Evolutionary conservation across 352 stramenopile genomes (phyloP).

Genomic region (Globisporangium carolinianum): DNA sequence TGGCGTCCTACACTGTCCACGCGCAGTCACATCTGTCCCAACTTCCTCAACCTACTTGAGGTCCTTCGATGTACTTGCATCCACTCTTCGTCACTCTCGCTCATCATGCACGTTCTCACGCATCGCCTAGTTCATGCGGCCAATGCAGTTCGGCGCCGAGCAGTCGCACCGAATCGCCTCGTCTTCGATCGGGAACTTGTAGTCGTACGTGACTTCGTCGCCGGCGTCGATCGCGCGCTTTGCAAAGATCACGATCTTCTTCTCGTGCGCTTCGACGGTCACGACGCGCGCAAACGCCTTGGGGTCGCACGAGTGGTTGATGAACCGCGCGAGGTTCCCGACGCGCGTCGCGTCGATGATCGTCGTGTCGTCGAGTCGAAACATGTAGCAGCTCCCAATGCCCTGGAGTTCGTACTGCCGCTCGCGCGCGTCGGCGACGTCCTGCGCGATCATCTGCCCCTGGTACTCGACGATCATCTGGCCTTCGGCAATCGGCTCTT

Average conservation of each 20-base stretch:
- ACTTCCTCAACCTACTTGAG: no score
- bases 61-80: no score
- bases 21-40: no score
- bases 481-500: conserved; percentile 84
- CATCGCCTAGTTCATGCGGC: conserved; percentile 86
- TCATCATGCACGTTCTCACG: not conserved
- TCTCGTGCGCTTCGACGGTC: conserved; percentile 77
- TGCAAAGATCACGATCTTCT: conserved; percentile 96
- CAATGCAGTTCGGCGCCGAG: conserved; percentile 91
- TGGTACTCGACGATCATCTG: conserved; percentile 98
- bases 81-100: not conserved
- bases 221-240: conserved; percentile 86
- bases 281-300: conserved; percentile 93
- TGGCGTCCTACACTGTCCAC: no score
- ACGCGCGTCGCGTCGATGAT: conserved; percentile 94
- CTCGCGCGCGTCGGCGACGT: conserved; percentile 91
- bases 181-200: conserved; percentile 97
- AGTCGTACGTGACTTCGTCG: conserved; percentile 95
- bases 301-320: conserved; percentile 94
- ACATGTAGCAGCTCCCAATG: conserved; percentile 97
- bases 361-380: conserved; percentile 90
- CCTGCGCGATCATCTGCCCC: conserved; percentile 89
- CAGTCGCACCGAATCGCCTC: conserved; percentile 92
- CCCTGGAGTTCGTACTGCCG: conserved; percentile 91
- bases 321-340: conserved; percentile 93